Percentiles rank a stretch among this genome's conserved stretches.
Conservation (phyloP, 495 filamentous ascomycete species). For the Neurospora sp. region DNA sequence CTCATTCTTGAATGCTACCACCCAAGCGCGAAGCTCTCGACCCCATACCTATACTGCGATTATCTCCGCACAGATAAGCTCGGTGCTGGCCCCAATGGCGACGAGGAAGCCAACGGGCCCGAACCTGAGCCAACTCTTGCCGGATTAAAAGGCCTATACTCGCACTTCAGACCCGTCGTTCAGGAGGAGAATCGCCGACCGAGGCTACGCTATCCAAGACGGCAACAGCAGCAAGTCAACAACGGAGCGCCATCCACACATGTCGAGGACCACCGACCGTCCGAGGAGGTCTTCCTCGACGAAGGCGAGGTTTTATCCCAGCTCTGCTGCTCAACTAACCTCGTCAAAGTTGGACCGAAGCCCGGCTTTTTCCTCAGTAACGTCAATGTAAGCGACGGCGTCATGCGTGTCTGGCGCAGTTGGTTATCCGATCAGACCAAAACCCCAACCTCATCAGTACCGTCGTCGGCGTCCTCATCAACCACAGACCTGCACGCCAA, state of each 20-base stretch:
- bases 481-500: not conserved
- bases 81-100: slow-evolving; percentile 30
- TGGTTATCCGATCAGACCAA: slow-evolving; percentile 48
- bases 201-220: slow-evolving; percentile 21
- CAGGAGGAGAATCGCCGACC: slow-evolving; percentile 33
- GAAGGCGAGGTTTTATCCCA: slow-evolving; percentile 61
- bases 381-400: slow-evolving; percentile 51
- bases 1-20: slow-evolving; percentile 72
- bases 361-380: slow-evolving; percentile 48
- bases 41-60: slow-evolving; percentile 58
- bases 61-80: slow-evolving; percentile 50
- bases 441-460: not conserved
- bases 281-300: slow-evolving; percentile 54
- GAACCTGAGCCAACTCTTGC: slow-evolving; percentile 10
- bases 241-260: slow-evolving; percentile 11
- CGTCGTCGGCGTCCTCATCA: not conserved
- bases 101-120: slow-evolving; percentile 13
- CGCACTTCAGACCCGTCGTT: slow-evolving; percentile 49
- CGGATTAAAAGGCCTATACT: slow-evolving; percentile 32
- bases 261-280: slow-evolving; percentile 22
- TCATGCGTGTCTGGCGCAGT: slow-evolving; percentile 55
- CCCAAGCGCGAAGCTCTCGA: slow-evolving; percentile 55
- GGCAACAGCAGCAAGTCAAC: not conserved
- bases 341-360: slow-evolving; percentile 56
- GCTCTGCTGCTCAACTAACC: slow-evolving; percentile 53